Conservation (phyloP, 495 filamentous ascomycete genomes). For the Penicillium paxilli region DNA sequence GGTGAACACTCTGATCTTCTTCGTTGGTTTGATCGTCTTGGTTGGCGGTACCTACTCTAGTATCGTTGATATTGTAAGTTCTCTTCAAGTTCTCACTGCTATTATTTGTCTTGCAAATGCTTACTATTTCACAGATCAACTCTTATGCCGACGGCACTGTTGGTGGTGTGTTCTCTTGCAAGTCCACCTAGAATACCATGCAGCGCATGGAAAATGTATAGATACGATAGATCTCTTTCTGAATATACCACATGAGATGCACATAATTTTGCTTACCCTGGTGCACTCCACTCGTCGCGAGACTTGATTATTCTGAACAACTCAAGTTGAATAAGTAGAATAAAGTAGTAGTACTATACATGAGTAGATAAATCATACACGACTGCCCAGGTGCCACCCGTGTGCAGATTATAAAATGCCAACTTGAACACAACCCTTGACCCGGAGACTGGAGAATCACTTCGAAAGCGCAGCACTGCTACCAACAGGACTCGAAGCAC, state of each 20-base stretch:
- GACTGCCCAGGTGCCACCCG: too few relatives aligned
- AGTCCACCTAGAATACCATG: neutral
- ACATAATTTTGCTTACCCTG: neutral
- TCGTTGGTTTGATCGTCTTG: conserved; percentile 43
- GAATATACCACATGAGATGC: neutral
- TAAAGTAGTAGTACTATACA: neutral
- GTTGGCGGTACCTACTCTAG: conserved; percentile 54
- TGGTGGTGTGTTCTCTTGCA: conserved; percentile 43
- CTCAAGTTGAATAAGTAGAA: too few relatives aligned
- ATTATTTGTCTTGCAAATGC: conserved; percentile 2
- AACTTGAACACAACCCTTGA: too few relatives aligned
- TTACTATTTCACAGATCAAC: conserved; percentile 25
- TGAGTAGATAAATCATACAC: too few relatives aligned
- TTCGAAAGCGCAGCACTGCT: neutral
- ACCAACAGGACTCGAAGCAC: neutral
- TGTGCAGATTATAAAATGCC: too few relatives aligned
- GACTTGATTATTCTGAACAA: too few relatives aligned
- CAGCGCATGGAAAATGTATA: neutral
- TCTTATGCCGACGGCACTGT: conserved; percentile 40
- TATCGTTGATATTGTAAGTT: conserved; percentile 54
- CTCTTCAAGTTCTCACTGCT: neutral
- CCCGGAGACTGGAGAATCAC: neutral
- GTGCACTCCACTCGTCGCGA: too few relatives aligned
- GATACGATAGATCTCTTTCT: neutral
- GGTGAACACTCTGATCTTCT: conserved; percentile 11